Evolutionary conservation across 805 yeast species (phyloP), one percentile per base, ranked within the genome.

Genomic region (Suhomyces emberorum): DNA sequence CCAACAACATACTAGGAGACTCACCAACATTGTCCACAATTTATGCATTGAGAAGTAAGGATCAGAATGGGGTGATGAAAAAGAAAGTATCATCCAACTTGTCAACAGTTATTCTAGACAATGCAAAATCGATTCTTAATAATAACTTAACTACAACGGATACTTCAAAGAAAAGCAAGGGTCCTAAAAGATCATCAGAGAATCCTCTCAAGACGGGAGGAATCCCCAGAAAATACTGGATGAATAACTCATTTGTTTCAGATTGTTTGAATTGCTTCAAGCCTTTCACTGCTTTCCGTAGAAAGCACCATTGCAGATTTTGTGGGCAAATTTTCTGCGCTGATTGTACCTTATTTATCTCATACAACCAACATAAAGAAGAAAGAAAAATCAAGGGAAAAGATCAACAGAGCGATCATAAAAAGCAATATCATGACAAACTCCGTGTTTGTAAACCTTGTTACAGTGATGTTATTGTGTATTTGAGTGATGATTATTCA

Each of bases 251-350:
- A 28, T 85, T 88, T 41, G 95, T 95, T 0, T 76, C 81, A 7
- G 93, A 88, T 43, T 91, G 98, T 52, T 78, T 88, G 39, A 72
- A 82, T 11, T 91, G 98, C 58, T 86, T 83, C 38, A 73, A 79
- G 37, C 76, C 78, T 3, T 91, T 91, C 54, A 77, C 84, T 1
- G 83, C 97, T 0, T 89, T 88, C 61, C 67, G 96, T 55, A 70
- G 98, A 47, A 84, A 86, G 46, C 98, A 91, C 55, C 98, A 91
- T 59, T 91, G 98, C 54, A 68, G 98, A 36, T 80, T 91, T 23
- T 91, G 98, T 61, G 98, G 98, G 2, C 96, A 89, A 57, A 89
- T 91, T 32, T 91, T 89, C 54, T 91, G 98, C 59, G 73, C 83
- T 29, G 70, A 74, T 7, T 91, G 98, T 58, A 87, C 96, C 0